Evolutionary conservation across 257 asterid species (phyloP).

Genomic region (Jacaranda copaia): DNA sequence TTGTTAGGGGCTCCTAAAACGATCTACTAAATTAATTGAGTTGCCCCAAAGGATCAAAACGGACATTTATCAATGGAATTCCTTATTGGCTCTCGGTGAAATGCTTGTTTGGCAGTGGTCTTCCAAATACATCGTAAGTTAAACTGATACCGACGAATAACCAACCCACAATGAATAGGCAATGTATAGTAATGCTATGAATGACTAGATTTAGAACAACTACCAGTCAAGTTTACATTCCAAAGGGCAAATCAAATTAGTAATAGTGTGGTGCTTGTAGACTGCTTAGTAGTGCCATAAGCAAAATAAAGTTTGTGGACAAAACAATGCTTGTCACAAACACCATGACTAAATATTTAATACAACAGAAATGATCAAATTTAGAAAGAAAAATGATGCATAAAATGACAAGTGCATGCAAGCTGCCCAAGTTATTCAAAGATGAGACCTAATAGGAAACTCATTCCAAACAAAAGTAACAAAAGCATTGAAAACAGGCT

Average conservation of each 20-base stretch:
- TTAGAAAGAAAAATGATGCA: neutral
- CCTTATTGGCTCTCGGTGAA: too few species aligned
- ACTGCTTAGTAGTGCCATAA: conserved; percentile 4
- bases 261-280: conserved; percentile 13
- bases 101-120: too few species aligned
- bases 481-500: conserved; percentile 3
- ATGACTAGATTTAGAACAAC: conserved; percentile 1
- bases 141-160: too few species aligned
- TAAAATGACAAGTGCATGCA: conserved; percentile 20
- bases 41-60: too few species aligned
- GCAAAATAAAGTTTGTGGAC: neutral
- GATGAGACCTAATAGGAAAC: conserved; percentile 12
- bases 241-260: conserved; percentile 4
- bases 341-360: conserved; percentile 9
- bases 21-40: too few species aligned
- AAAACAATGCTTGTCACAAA: neutral
- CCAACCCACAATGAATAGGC: too few species aligned
- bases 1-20: too few species aligned
- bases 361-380: neutral
- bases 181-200: too few species aligned
- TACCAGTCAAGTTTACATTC: conserved; percentile 4
- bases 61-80: too few species aligned
- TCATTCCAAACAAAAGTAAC: neutral
- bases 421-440: neutral
- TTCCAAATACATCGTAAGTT: too few species aligned